Conservation (phyloP, 2,329 filamentous ascomycete species). For the Nothophoma quercina region DNA sequence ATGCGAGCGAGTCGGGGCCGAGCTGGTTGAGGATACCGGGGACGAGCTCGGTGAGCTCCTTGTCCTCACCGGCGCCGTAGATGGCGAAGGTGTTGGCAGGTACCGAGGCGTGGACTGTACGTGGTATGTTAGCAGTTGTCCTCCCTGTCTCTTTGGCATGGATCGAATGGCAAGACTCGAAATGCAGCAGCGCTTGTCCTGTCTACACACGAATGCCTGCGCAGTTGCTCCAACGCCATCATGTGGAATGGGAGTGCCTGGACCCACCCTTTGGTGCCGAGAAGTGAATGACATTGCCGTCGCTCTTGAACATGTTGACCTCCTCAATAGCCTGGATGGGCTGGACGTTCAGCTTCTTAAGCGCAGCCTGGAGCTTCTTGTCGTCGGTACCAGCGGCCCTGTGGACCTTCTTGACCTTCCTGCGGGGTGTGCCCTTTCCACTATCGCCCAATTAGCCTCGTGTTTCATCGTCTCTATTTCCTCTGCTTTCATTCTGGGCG, state of each 20-base stretch:
- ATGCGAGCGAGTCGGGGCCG: slow-evolving; percentile 95
- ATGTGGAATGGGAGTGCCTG: neutral
- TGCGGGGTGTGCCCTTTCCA: slow-evolving; percentile 97
- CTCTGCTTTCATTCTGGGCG: neutral
- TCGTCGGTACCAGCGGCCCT: slow-evolving; percentile 93
- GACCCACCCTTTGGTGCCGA: slow-evolving; percentile 90
- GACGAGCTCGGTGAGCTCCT: slow-evolving; percentile 99
- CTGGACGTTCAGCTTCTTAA: slow-evolving; percentile 99
- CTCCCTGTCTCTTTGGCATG: neutral
- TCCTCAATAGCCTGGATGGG: slow-evolving; percentile 99
- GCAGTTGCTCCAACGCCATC: neutral
- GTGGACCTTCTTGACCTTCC: slow-evolving; percentile 98
- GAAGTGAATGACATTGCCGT: slow-evolving; percentile 99
- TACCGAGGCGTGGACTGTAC: slow-evolving; percentile 90
- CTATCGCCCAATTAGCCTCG: slow-evolving; percentile 56
- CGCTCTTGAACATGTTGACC: slow-evolving; percentile 99
- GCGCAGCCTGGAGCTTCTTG: slow-evolving; percentile 97
- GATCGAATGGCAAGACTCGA: neutral
- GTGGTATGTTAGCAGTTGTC: slow-evolving; percentile 19
- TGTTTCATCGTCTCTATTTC: slow-evolving; percentile 1
- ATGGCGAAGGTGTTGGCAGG: slow-evolving; percentile 99
- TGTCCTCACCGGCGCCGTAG: slow-evolving; percentile 98
- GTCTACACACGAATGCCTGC: slow-evolving; percentile 2
- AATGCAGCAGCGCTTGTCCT: neutral
- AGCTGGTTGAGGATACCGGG: slow-evolving; percentile 99